Conservation (phyloP, 1,284 basidiomycete species). For the Sutorius eximius region DNA sequence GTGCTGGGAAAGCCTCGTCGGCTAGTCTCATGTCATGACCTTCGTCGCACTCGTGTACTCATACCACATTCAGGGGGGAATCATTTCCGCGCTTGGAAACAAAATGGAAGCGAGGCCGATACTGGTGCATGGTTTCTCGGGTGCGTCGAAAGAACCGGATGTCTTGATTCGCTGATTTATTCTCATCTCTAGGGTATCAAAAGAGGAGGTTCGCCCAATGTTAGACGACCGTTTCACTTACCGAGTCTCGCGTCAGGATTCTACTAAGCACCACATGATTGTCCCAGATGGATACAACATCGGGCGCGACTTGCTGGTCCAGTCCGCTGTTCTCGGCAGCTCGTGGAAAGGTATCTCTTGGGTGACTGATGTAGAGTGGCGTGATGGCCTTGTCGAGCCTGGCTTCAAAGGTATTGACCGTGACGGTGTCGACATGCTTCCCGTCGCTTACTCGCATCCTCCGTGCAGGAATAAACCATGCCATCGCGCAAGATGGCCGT, state of each 20-base stretch:
- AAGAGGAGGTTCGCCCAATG: conserved; percentile 53
- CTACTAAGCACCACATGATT: conserved; percentile 68
- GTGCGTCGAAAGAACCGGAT: conserved; percentile 38
- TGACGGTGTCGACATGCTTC: background rate
- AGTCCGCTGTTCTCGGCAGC: conserved; percentile 59
- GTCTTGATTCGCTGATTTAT: background rate
- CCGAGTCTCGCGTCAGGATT: conserved; percentile 43
- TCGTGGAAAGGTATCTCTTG: conserved; percentile 64
- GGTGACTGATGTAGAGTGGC: conserved; percentile 74
- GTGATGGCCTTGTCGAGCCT: conserved; percentile 59
- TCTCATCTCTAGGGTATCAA: conserved; percentile 55
- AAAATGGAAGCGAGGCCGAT: conserved; percentile 63
- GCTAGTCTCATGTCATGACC: conserved; percentile 39
- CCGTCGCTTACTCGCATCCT: background rate
- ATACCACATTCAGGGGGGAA: conserved; percentile 47
- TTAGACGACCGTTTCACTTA: background rate
- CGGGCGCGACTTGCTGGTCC: conserved; percentile 72
- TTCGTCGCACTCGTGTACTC: conserved; percentile 1
- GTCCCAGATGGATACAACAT: conserved; percentile 74
- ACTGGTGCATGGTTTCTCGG: conserved; percentile 73
- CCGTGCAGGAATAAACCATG: conserved; percentile 71
- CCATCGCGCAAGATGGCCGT: conserved; percentile 73
- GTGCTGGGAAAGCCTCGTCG: conserved; percentile 71
- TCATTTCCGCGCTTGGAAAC: conserved; percentile 70
- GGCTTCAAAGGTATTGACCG: conserved; percentile 55